Evolutionary conservation across 2,329 filamentous ascomycete genomes (phyloP), one percentile per base, ranked within the genome.

Genomic region (Colletotrichum coccodes): DNA sequence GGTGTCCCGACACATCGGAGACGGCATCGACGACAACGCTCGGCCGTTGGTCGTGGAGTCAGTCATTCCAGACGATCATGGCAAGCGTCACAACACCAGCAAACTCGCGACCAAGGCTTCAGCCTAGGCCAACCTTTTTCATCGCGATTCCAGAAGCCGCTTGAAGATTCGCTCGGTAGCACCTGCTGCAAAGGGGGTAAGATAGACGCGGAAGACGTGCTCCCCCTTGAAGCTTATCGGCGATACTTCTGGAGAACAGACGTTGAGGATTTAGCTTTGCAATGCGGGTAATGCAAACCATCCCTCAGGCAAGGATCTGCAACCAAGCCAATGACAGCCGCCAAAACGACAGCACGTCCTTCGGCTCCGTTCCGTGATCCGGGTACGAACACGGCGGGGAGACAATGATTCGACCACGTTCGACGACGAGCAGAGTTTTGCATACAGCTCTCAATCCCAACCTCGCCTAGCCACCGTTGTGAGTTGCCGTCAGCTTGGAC

Each of bases 311-410:
- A 60, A 60, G n/a, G 61, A 65, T 68, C 47, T 60, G 42, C 61
- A 23, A 30, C 47, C 14, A 21, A 44, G 38, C 14, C 23, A 36
- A 26, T 21, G 26, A 34, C 36, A 32, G 9, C 44, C 28, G 26
- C 18, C 32, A 40, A 60, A 40, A 49, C 30, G 49, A n/a, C 30
- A 52, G 49, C 21, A 44, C 50, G 46, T 21, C 57, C 64, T 16
- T 52, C 46, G 38, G 30, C 28, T 49, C 28, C 30, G 28, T 52
- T 32, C 40, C 54, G 21, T 3, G 21, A 68, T 60, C 65, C 65
- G 65, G 65, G 40, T 65, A 68, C 65, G 65, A 68, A 46, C n/a
- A 64, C 60, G 53, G 30, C 40, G 2, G 26, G 11, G 30, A 18
- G 30, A 49, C 4, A 53, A 23, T 36, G 42, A 36, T 67, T 58